Evolutionary conservation across 2,329 filamentous ascomycete genomes (phyloP).

Genomic region (Botrytis medusae): DNA sequence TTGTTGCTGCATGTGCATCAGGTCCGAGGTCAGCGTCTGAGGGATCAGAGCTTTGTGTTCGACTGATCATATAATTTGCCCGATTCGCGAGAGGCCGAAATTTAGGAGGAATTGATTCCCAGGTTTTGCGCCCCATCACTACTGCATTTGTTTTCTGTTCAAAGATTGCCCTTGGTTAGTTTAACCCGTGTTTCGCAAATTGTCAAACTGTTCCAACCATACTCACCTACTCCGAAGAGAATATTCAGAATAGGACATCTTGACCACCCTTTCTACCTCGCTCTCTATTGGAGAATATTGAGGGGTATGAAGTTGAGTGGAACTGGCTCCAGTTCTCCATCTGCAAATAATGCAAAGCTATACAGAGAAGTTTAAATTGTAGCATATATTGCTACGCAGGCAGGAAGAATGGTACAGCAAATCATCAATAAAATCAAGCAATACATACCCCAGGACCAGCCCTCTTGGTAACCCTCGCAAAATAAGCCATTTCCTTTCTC

Average conservation of each 20-base stretch:
- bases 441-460: slow-evolving; percentile 44
- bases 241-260: background rate
- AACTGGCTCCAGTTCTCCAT: background rate
- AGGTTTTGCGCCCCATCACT: slow-evolving; percentile 97
- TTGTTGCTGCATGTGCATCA: slow-evolving; percentile 3
- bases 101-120: slow-evolving; percentile 78
- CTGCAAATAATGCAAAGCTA: background rate
- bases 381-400: background rate
- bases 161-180: background rate
- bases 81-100: slow-evolving; percentile 79
- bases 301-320: no score
- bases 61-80: slow-evolving; percentile 77
- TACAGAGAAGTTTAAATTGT: rapidly evolving
- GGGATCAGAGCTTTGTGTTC: background rate
- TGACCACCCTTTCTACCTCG: background rate
- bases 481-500: slow-evolving; percentile 91
- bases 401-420: background rate
- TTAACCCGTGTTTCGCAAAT: background rate
- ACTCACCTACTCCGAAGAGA: no score
- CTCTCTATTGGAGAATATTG: background rate
- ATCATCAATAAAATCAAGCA: background rate
- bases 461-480: slow-evolving; percentile 78
- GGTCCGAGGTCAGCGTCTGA: background rate
- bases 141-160: slow-evolving; percentile 61
- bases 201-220: background rate